A percentile compares a stretch with the other conserved stretches of the same genome.
phyloP scores from a whole-genome alignment of 2,329 filamentous ascomycete species.

The Nannizziopsis barbatae region DNA sequence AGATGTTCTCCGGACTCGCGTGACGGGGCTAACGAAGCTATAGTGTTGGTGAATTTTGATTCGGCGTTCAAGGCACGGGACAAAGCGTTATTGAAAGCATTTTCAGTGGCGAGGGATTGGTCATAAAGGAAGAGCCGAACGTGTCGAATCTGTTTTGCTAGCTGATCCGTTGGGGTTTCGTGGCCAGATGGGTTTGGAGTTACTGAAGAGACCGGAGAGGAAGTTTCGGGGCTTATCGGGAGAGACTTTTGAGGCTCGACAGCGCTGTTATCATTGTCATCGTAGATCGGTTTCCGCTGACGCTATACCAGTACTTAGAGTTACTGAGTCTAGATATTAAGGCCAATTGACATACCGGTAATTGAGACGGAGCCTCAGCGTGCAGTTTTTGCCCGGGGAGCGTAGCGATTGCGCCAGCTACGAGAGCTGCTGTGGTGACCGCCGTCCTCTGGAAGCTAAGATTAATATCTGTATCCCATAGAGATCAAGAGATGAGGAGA shows the following conservation, averaged over 20 bases:
- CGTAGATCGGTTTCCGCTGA: slow-evolving; percentile 18
- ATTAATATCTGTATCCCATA: slow-evolving; percentile 1
- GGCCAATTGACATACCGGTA: slow-evolving; percentile 21
- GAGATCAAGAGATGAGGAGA: background rate
- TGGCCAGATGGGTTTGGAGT: slow-evolving; percentile 8
- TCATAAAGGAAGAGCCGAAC: slow-evolving; percentile 70
- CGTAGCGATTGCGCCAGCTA: slow-evolving; percentile 31
- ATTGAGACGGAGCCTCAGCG: slow-evolving; percentile 33
- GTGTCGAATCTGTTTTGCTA: slow-evolving; percentile 69
- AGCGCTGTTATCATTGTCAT: slow-evolving; percentile 12
- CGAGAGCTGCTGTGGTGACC: slow-evolving; percentile 31
- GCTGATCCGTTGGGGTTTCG: slow-evolving; percentile 68
- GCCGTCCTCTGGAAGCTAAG: slow-evolving; percentile 26
- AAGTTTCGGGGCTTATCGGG: background rate
- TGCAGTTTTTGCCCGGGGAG: slow-evolving; percentile 33
- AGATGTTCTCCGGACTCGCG: slow-evolving; percentile 78
- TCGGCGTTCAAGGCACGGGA: slow-evolving; percentile 74
- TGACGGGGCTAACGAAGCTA: slow-evolving; percentile 77
- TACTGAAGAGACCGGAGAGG: background rate
- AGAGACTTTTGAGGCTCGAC: slow-evolving; percentile 9
- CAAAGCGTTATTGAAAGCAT: slow-evolving; percentile 70
- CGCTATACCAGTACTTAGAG: slow-evolving; percentile 10
- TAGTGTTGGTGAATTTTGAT: slow-evolving; percentile 75
- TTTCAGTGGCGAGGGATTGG: slow-evolving; percentile 63
- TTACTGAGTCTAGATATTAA: background rate